Conservation (phyloP, 2,329 filamentous ascomycete species). For the Alternaria arborescens region DNA sequence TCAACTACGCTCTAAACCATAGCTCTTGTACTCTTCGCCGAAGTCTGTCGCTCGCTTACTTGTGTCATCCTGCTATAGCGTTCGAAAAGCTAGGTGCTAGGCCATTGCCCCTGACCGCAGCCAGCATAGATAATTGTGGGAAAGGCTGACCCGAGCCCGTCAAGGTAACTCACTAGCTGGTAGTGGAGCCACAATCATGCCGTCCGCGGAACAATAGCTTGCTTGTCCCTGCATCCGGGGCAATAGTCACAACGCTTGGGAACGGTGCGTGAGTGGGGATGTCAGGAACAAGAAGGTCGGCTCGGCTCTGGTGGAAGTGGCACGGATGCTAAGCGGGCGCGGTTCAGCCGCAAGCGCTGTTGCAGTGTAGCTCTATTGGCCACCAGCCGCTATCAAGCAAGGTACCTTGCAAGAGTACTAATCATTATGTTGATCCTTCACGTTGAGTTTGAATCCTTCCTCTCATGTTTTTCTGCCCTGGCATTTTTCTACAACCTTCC, state of each 20-base stretch:
- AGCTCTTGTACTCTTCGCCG: conserved; percentile 1
- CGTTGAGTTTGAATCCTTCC: not conserved
- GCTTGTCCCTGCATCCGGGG: not conserved
- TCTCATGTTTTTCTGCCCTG: too few relatives aligned
- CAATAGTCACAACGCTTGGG: not conserved
- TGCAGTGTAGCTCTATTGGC: not conserved
- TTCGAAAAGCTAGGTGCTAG: not conserved
- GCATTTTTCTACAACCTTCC: too few relatives aligned
- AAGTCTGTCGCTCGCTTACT: not conserved
- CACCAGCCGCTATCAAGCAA: not conserved
- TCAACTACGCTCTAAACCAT: not conserved
- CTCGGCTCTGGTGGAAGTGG: not conserved
- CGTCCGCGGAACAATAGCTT: not conserved
- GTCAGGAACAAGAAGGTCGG: not conserved
- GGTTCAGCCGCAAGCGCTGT: not conserved
- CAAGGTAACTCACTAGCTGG: not conserved
- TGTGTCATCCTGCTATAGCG: not conserved
- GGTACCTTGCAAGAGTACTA: not conserved
- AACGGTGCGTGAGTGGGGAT: not conserved
- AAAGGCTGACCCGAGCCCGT: not conserved
- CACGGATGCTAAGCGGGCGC: not conserved
- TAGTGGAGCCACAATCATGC: not conserved
- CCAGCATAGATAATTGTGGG: not conserved
- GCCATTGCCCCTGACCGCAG: not conserved
- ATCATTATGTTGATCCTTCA: not conserved